Evolutionary conservation across 2,329 filamentous ascomycete species (phyloP), one percentile per base, ranked within the genome.

Genomic region (Colletotrichum gloeosporioides): DNA sequence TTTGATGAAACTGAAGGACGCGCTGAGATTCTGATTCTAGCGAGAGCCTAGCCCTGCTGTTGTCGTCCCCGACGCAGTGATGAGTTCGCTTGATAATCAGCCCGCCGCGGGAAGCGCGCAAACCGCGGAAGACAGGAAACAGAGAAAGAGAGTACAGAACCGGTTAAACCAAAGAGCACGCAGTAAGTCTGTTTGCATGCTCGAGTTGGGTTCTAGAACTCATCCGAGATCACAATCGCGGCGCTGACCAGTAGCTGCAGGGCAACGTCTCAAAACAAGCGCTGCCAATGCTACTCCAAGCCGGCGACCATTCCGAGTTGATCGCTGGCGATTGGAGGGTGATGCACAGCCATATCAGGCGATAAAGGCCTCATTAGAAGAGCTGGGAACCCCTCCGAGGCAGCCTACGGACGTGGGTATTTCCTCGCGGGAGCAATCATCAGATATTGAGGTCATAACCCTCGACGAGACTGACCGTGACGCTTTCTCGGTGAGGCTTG

Each of bases 131-230:
- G 34, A 31, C 57, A 70, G 49, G 16, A 77, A 74, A 29, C 66
- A 74, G 39, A 68, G 64, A 15, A 75, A 65, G 49, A 77, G 71
- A 61, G 6, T 66, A 15, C 75, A 77, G 39, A 77, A 75, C 29
- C 75, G 75, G 15, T 59, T 53, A 36, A 75, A 77, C 55, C 75
- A 77, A 53, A 71, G 72, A 72, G 75, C 71, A 27, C 75, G 65
- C 27, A 68, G 75, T 77, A 22, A 68, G 75, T 70, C 16, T 25
- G 15, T 8, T 13, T 6, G 4, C 27, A 29, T 27, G 16, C 1
- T 4, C n/a, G 29, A 9, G 13, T 9, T 22, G 10, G 4, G 3
- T 0, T 18, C 10, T 15, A 32, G 8, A 8, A 8, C 4, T 34
- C 18, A 44, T 6, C 6, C 16, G 5, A 61, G 25, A 64, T 75